phyloP scores from a whole-genome alignment of 305 asterid species.

The Fraxinus latifolia region DNA sequence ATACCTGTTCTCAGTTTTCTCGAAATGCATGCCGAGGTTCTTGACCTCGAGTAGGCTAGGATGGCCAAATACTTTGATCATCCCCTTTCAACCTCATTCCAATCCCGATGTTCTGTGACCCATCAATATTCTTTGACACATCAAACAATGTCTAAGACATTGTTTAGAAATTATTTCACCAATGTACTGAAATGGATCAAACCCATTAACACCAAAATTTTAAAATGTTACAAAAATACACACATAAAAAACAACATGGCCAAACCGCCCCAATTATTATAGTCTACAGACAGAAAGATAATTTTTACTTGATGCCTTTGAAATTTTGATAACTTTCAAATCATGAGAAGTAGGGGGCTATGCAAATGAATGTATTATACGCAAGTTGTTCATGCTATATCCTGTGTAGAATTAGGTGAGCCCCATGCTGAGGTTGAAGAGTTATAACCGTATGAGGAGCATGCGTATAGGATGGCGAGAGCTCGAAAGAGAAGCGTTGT shows the following conservation, averaged over 20 bases:
- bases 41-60: no score
- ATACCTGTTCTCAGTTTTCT: no score
- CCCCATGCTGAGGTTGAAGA: conserved; percentile 49
- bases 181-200: no score
- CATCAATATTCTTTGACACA: no score
- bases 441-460: conserved; percentile 35
- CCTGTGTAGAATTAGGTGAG: conserved; percentile 36
- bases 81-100: no score
- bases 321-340: not conserved
- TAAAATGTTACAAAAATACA: no score
- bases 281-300: not conserved
- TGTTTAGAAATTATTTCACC: no score
- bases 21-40: not conserved
- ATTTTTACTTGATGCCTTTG: not conserved
- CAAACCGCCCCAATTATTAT: not conserved
- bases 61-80: no score
- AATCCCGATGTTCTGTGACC: no score
- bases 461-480: conserved; percentile 31
- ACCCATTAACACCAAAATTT: no score
- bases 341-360: not conserved
- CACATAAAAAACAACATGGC: not conserved
- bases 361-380: not conserved
- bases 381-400: not conserved
- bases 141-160: no score
- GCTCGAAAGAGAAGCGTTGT: no score